Evolutionary conservation across 2,329 filamentous ascomycete genomes (phyloP).

Genomic region (Xylogone sp.): DNA sequence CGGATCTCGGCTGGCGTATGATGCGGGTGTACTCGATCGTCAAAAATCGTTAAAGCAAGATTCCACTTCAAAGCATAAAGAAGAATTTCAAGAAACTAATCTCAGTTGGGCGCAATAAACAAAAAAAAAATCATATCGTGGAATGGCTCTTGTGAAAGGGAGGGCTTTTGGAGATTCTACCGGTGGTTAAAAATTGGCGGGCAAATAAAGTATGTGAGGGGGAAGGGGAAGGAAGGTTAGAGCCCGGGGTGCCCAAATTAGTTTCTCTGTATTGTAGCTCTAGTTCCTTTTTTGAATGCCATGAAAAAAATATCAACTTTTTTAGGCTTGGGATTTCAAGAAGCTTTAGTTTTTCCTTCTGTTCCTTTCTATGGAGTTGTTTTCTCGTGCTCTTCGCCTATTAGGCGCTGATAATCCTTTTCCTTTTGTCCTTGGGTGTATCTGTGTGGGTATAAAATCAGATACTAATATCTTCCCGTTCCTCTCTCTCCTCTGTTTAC

Average conservation of each 20-base stretch:
- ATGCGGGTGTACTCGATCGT: background rate
- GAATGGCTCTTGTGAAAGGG: background rate
- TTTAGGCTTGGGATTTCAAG: background rate
- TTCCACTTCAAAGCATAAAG: no score
- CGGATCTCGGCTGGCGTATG: no score
- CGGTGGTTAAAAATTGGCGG: background rate
- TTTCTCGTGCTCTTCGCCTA: no score
- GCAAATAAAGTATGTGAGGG: background rate
- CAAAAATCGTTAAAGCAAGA: background rate
- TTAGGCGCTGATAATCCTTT: no score
- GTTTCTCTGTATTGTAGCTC: background rate
- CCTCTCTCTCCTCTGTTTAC: no score
- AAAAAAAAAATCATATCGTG: background rate
- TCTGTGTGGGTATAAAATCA: no score
- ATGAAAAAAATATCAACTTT: background rate
- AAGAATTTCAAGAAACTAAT: no score
- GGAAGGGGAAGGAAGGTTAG: no score
- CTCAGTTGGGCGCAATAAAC: no score
- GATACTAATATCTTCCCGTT: no score
- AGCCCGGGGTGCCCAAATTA: background rate
- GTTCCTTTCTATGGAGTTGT: background rate
- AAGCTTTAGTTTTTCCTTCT: no score
- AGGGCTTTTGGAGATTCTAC: background rate
- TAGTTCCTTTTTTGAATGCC: background rate
- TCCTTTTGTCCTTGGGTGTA: no score